Evolutionary conservation across 208 protist genomes (phyloP).

Genomic region (Trichomonas tenax): DNA sequence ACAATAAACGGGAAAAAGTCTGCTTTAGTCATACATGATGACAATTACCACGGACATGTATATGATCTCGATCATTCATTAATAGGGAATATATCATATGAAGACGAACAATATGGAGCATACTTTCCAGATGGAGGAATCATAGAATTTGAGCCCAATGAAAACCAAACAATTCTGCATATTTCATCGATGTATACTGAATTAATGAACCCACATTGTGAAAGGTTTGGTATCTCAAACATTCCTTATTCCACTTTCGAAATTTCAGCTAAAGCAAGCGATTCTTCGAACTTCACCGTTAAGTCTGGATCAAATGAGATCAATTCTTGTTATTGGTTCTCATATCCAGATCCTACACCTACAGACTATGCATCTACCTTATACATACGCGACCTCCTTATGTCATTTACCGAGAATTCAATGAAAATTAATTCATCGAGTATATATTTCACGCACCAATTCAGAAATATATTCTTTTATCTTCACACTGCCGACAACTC

Average conservation of each 20-base stretch:
- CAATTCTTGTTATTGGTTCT: not conserved
- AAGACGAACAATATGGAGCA: not conserved
- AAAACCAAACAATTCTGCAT: not conserved
- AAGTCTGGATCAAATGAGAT: not conserved
- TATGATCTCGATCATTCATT: not conserved
- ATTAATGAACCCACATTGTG: not conserved
- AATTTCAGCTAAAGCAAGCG: not conserved
- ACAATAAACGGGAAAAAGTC: not conserved
- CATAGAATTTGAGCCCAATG: not conserved
- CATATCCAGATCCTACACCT: not conserved
- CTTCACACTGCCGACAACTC: not conserved
- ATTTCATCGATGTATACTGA: not conserved
- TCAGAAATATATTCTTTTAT: not conserved
- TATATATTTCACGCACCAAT: not conserved
- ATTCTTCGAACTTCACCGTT: not conserved
- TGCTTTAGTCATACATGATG: not conserved
- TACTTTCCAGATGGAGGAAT: not conserved
- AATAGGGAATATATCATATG: not conserved
- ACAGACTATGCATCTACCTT: not conserved
- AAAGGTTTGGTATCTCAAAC: not conserved
- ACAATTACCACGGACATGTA: not conserved
- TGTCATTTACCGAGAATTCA: not conserved
- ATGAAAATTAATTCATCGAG: not conserved
- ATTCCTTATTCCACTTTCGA: not conserved
- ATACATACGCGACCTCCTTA: not conserved